These are phyloP conservation scores for Lithospermum erythrorhizon DNA, from an alignment of 257 asterid species.

Conservation along the genomic window DNA sequence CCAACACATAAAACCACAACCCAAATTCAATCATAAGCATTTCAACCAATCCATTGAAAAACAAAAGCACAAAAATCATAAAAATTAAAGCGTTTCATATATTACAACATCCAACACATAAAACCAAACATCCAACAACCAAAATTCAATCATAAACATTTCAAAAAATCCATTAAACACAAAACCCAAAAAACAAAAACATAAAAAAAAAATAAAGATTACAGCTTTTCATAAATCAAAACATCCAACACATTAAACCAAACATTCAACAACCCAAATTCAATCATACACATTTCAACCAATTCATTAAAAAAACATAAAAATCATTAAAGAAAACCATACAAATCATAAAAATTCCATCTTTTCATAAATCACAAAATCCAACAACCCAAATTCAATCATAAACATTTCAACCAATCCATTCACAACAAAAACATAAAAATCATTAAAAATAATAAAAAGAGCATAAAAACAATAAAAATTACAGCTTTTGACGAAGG, in stretches of 20 bases:
- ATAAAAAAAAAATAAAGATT: no score
- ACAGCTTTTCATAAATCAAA: no score
- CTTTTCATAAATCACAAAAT: no score
- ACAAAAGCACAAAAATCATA: neutral
- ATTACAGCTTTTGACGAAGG: slow-evolving; percentile 93
- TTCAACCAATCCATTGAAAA: neutral
- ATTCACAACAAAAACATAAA: neutral
- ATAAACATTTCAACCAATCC: neutral
- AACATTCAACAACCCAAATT: no score
- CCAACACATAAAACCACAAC: neutral
- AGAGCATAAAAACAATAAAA: no score
- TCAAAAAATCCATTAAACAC: neutral
- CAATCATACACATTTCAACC: no score
- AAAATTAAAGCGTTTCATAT: no score
- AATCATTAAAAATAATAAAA: no score
- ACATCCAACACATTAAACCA: neutral
- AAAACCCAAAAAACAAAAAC: neutral
- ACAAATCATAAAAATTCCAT: no score
- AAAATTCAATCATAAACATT: neutral
- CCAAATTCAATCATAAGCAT: neutral
- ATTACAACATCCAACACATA: no score
- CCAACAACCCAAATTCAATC: neutral
- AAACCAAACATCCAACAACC: neutral
- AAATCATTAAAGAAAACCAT: no score
- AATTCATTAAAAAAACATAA: no score